Evolutionary conservation across 202 grass and related monocot species (phyloP).

Genomic region (Carex arenaria): DNA sequence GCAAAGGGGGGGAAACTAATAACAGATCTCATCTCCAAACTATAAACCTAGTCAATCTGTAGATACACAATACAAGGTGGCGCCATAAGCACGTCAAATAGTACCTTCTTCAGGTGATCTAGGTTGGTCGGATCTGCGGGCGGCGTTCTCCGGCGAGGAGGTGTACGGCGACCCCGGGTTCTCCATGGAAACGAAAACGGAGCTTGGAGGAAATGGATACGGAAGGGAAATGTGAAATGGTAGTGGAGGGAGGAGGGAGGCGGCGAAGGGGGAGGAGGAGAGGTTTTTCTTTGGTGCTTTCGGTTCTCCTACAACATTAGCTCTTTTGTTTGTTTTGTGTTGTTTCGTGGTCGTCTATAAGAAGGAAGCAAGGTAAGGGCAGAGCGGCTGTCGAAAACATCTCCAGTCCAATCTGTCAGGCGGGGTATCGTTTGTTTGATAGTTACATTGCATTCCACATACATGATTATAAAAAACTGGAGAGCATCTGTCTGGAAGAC

Average conservation of each 20-base stretch:
- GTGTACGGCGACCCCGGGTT: conserved; percentile 77
- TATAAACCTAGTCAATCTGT: background rate
- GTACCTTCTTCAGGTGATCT: conserved; percentile 37
- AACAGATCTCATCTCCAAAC: conserved; percentile 22
- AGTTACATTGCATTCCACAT: too few relatives aligned
- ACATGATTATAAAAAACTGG: background rate
- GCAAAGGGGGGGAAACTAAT: background rate
- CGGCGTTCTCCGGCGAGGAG: conserved; percentile 73
- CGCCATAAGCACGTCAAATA: background rate
- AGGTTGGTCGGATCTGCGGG: conserved; percentile 39
- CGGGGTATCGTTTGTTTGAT: background rate
- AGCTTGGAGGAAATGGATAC: background rate
- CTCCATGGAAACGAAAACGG: conserved; percentile 42
- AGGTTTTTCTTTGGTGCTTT: conserved; percentile 18
- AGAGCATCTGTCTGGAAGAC: background rate
- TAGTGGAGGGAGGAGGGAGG: background rate
- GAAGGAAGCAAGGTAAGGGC: background rate
- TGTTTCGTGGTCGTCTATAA: conserved; percentile 16
- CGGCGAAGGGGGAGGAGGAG: background rate
- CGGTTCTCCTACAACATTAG: conserved; percentile 16
- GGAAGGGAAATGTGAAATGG: background rate
- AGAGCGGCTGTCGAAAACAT: background rate
- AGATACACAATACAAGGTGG: background rate
- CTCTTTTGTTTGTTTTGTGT: conserved; percentile 15
- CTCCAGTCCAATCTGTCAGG: background rate